Conservation (phyloP, 768 basidiomycete genomes). For the Amanita pseudoporphyria region DNA sequence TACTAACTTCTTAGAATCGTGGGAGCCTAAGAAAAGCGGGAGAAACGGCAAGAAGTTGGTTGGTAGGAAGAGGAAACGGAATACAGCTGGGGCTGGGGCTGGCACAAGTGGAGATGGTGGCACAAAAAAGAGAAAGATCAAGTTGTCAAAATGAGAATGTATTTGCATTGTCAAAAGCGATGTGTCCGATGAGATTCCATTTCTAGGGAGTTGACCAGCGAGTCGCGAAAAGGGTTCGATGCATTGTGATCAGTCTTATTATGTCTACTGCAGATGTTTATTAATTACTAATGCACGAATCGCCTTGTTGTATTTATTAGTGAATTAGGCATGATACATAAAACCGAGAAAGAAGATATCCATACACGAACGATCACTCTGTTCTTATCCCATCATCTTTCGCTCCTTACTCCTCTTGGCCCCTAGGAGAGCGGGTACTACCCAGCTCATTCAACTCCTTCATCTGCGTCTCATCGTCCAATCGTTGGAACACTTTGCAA, state of each 20-base stretch:
- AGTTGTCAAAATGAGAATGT: background rate
- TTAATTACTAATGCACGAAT: too few species aligned
- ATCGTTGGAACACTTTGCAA: background rate
- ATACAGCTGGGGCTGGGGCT: background rate
- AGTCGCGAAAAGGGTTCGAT: too few species aligned
- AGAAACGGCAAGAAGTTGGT: background rate
- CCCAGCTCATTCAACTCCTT: background rate
- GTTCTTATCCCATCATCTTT: background rate
- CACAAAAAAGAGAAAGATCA: background rate
- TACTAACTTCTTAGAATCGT: constrained; percentile 23
- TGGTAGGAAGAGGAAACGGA: constrained; percentile 11
- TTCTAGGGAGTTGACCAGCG: background rate
- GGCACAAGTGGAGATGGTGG: background rate
- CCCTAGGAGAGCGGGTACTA: background rate
- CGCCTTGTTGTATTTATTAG: too few species aligned
- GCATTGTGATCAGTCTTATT: too few species aligned
- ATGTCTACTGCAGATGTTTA: too few species aligned
- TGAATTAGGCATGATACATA: too few species aligned
- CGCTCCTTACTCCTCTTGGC: background rate
- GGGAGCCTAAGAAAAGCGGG: constrained; percentile 13
- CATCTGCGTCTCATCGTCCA: background rate
- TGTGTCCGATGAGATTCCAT: background rate
- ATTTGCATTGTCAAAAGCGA: background rate
- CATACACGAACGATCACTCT: too few species aligned
- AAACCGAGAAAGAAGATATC: too few species aligned